Evolutionary conservation across 1,139 yeast genomes (phyloP).

Genomic region (Tardiomyces depauwii): DNA sequence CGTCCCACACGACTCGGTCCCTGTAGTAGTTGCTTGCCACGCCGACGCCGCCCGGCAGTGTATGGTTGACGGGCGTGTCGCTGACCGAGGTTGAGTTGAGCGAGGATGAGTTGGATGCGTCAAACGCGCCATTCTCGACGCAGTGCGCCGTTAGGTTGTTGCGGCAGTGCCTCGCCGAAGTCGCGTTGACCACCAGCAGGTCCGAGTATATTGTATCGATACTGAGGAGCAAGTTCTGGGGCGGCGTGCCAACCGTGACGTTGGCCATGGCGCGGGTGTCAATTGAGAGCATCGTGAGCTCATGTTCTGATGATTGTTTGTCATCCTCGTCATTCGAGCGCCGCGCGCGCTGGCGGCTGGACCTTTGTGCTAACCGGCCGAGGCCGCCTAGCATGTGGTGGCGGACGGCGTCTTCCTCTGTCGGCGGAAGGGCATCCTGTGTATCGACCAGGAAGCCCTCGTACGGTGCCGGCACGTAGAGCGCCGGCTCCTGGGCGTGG

Average conservation of each 20-base stretch:
- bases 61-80: neutral
- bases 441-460: too few relatives aligned
- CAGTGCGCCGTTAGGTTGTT: conserved; percentile 5
- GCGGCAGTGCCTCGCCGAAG: conserved; percentile 6
- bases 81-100: neutral
- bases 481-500: too few relatives aligned
- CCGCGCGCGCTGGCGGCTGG: too few relatives aligned
- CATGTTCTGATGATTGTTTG: too few relatives aligned
- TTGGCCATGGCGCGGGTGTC: conserved; percentile 2
- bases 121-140: conserved; percentile 6
- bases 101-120: conserved; percentile 7
- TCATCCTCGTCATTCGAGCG: too few relatives aligned
- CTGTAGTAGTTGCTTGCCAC: conserved; percentile 10
- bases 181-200: conserved; percentile 9
- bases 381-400: too few relatives aligned
- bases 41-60: conserved; percentile 6
- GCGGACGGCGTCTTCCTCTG: too few relatives aligned
- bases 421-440: too few relatives aligned
- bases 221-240: conserved; percentile 8
- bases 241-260: conserved; percentile 8
- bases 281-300: too few relatives aligned
- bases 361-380: too few relatives aligned
- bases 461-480: too few relatives aligned
- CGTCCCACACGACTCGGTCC: conserved; percentile 9
- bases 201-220: conserved; percentile 11